Conservation (phyloP, 2,329 filamentous ascomycete species). For the Zasmidium cellare region DNA sequence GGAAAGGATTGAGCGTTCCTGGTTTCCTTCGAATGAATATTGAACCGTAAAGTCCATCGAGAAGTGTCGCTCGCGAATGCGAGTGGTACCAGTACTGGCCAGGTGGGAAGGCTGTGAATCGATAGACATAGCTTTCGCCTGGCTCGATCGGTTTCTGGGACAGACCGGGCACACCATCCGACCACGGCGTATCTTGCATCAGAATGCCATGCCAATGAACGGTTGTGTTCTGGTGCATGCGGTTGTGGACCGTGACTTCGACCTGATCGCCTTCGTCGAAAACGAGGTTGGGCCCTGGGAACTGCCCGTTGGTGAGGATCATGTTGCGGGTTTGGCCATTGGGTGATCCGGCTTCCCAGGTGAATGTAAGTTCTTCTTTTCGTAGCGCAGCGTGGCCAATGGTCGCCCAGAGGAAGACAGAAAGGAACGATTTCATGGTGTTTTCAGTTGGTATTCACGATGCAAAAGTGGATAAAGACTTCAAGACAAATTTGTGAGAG, state of each 20-base stretch:
- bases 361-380: not conserved
- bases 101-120: slow-evolving; percentile 15
- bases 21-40: slow-evolving; percentile 15
- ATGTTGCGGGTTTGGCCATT: slow-evolving; percentile 14
- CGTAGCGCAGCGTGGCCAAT: not conserved
- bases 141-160: slow-evolving; percentile 22
- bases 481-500: no score
- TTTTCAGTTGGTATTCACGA: no score
- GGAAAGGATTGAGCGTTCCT: slow-evolving; percentile 6
- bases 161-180: slow-evolving; percentile 23
- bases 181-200: slow-evolving; percentile 21
- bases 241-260: slow-evolving; percentile 5
- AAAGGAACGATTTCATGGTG: not conserved
- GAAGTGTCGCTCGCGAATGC: slow-evolving; percentile 15
- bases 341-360: slow-evolving; percentile 15
- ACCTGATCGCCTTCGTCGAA: slow-evolving; percentile 19
- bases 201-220: slow-evolving; percentile 25
- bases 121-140: slow-evolving; percentile 15
- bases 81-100: slow-evolving; percentile 22
- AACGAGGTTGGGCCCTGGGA: slow-evolving; percentile 15
- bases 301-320: slow-evolving; percentile 18
- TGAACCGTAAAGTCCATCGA: slow-evolving; percentile 18
- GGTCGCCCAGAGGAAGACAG: not conserved
- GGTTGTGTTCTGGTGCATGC: slow-evolving; percentile 10
- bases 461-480: no score